phyloP scores from a whole-genome alignment of 2,329 filamentous ascomycete species.

The Arthrobotrys iridis region DNA sequence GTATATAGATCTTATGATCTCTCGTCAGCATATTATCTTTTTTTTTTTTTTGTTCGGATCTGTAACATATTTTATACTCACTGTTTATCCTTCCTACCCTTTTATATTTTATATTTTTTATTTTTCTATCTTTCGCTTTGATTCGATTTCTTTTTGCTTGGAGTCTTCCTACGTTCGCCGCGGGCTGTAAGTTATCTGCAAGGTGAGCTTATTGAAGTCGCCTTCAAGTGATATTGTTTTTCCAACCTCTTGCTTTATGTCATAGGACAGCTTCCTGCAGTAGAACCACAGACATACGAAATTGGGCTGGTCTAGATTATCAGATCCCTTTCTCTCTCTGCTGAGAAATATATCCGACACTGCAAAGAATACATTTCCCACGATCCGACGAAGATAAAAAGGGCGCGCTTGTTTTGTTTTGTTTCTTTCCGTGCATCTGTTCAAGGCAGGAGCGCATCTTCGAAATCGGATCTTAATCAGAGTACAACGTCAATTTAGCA shows the following conservation, averaged over 20 bases:
- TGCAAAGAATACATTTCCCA: background rate
- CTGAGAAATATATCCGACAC: background rate
- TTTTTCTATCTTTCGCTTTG: background rate
- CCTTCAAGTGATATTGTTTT: background rate
- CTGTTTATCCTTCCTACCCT: too few relatives aligned
- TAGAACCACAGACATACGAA: background rate
- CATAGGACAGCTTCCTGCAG: background rate
- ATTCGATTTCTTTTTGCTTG: background rate
- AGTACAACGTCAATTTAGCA: background rate
- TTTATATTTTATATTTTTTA: too few relatives aligned
- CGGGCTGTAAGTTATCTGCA: background rate
- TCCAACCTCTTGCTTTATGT: constrained; percentile 36
- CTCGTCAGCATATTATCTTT: too few relatives aligned
- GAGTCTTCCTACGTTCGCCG: background rate
- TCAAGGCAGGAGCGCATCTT: background rate
- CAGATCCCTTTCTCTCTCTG: background rate
- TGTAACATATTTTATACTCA: too few relatives aligned
- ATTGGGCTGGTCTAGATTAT: background rate
- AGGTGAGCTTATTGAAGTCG: background rate
- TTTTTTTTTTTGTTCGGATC: background rate
- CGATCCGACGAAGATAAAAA: background rate
- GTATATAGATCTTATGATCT: background rate
- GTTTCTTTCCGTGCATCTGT: background rate
- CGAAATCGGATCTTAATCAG: too few relatives aligned
- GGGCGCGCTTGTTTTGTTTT: too few relatives aligned